Evolutionary conservation across 2,329 filamentous ascomycete genomes (phyloP).

Genomic region (Penicillium sp.): DNA sequence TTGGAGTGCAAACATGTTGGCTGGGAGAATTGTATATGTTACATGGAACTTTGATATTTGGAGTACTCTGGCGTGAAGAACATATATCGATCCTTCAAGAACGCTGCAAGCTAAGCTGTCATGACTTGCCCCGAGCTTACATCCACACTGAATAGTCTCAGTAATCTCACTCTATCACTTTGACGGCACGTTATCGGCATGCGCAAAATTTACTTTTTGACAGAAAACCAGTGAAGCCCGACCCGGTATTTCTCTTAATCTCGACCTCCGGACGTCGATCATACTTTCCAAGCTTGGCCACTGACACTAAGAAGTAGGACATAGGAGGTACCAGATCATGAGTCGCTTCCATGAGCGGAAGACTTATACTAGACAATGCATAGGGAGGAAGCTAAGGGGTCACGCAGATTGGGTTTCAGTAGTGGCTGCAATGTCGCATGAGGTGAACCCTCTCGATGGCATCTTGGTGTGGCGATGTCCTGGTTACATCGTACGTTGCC

Average conservation of each 20-base stretch:
- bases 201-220: background rate
- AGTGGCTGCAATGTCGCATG: conserved; percentile 76
- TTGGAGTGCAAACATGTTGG: too few species aligned
- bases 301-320: conserved; percentile 62
- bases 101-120: too few species aligned
- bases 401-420: conserved; percentile 49
- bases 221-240: conserved; percentile 48
- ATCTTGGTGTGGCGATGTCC: conserved; percentile 79
- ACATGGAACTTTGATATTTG: too few species aligned
- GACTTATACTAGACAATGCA: background rate
- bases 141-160: too few species aligned
- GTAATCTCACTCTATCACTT: too few species aligned
- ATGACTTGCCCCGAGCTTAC: too few species aligned
- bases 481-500: conserved; percentile 65
- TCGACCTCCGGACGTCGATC: conserved; percentile 73
- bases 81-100: too few species aligned
- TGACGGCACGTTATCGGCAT: background rate
- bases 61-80: too few species aligned
- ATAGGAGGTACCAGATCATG: background rate
- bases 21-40: too few species aligned
- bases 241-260: conserved; percentile 81
- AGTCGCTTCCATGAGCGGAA: background rate
- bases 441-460: conserved; percentile 69
- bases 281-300: conserved; percentile 68
- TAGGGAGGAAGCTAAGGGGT: conserved; percentile 22